Evolutionary conservation across 2,329 filamentous ascomycete genomes (phyloP), one percentile per base, ranked within the genome.

Genomic region (Aspergillus hiratsukae): DNA sequence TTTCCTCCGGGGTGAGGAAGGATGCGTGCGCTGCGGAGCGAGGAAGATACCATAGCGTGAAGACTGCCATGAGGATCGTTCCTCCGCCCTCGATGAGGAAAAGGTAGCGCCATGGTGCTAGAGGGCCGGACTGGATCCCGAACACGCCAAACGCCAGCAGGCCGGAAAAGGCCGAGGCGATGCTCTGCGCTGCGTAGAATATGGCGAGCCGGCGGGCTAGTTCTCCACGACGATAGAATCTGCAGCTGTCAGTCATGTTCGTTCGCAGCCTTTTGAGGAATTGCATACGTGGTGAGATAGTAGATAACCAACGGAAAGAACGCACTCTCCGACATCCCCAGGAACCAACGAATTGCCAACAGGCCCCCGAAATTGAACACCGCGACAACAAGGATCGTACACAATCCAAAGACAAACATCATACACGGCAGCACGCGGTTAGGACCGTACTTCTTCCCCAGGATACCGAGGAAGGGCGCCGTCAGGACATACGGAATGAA

Each of bases 151-250:
- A 86, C 0, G 83, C 78, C 14, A 86, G 74, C 0, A 87, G 72
- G 3, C 83, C 83, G 0, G 80, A 81, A 63, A 87, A 88, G 2
- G 85, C 86, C 54, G 83, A 85, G 23, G 89, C 88, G 57, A 92
- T 88, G 66, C 87, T 89, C 23, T 83, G 86, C 0, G 88, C 88
- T 0, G 88, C 88, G 64, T 91, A 92, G 74, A 91, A 91, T 57
- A 90, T 75, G 40, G 87, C 87, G 1, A 90, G 77, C 2, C 88
- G 83, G 9, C 87, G 79, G 4, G 87, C 87, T 3, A 91, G 80
- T 68, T 91, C 88, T 29, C 83, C 84, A 53, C 88, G 81, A 14
- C 86, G 82, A 69, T 91, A 91, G 70, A 90, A 90, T 2, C 31
- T 35, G 31, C 23, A 6, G 14, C 3, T 14, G 31, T 35, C 31